phyloP scores from a whole-genome alignment of 352 stramenopile genomes.

The Discostella stelligera region DNA sequence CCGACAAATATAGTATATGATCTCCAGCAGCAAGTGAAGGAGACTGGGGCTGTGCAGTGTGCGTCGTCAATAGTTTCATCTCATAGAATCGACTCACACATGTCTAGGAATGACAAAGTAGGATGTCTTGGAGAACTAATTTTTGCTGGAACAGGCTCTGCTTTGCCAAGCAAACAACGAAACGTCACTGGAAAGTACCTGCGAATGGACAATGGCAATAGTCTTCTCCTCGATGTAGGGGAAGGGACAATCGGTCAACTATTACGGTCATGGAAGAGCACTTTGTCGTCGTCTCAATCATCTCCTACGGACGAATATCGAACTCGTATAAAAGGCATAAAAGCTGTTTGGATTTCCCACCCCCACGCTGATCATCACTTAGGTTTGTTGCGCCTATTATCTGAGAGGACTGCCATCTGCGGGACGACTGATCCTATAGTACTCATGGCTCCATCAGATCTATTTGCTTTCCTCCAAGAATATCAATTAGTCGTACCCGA shows the following conservation, averaged over 20 bases:
- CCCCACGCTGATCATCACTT: constrained; percentile 97
- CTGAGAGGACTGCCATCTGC: constrained; percentile 67
- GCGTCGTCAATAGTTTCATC: constrained; percentile 13
- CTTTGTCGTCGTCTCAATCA: constrained; percentile 15
- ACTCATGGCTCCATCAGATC: constrained; percentile 89
- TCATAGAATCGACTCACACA: neutral
- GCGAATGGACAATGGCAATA: constrained; percentile 66
- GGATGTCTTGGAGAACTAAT: constrained; percentile 79
- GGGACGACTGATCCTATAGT: constrained; percentile 79
- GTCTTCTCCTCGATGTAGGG: constrained; percentile 93
- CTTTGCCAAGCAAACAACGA: constrained; percentile 96
- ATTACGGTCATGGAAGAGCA: constrained; percentile 63
- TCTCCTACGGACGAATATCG: constrained; percentile 35
- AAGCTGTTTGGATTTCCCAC: constrained; percentile 96
- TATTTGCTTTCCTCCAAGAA: constrained; percentile 90
- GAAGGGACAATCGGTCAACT: constrained; percentile 95
- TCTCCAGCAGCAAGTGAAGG: constrained; percentile 29
- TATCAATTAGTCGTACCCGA: constrained; percentile 86
- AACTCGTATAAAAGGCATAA: constrained; percentile 79
- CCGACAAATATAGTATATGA: constrained; percentile 17
- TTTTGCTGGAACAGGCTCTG: constrained; percentile 95
- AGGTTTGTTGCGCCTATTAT: constrained; percentile 89
- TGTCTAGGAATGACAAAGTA: constrained; percentile 13
- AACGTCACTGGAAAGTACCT: constrained; percentile 96
- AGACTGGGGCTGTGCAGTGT: constrained; percentile 34